These are phyloP conservation scores for Testicularia cyperi DNA, from an alignment of 1,284 basidiomycete species.

Conservation along the genomic window DNA sequence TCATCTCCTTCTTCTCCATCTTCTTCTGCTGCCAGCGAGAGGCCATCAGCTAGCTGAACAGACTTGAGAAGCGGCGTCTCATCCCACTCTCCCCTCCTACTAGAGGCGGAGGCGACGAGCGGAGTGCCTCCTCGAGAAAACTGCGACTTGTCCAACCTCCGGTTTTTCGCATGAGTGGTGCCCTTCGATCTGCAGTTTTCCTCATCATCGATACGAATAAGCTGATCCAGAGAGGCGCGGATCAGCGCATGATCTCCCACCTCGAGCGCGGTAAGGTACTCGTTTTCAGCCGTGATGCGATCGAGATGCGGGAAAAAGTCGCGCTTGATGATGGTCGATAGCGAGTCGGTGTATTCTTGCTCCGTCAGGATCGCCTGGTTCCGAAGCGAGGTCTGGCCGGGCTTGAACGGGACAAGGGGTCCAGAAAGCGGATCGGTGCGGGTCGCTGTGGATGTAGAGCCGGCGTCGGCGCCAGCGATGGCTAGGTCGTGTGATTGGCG, in stretches of 20 bases:
- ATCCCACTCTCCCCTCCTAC: conserved; percentile 21
- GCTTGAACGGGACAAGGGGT: conserved; percentile 26
- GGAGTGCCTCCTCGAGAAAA: background rate
- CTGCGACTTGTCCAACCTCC: too few species aligned
- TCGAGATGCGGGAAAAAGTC: conserved; percentile 81
- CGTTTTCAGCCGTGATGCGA: conserved; percentile 50
- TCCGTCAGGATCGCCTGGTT: conserved; percentile 64
- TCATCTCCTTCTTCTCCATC: too few species aligned
- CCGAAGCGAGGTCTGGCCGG: conserved; percentile 39
- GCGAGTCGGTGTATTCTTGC: conserved; percentile 86
- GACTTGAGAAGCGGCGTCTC: conserved; percentile 12
- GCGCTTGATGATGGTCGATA: conserved; percentile 90
- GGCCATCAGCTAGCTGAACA: background rate
- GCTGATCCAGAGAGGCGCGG: conserved; percentile 12
- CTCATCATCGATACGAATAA: conserved; percentile 31
- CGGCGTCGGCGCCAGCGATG: conserved; percentile 69
- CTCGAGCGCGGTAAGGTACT: conserved; percentile 50
- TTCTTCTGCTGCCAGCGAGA: conserved; percentile 1
- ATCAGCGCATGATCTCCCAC: conserved; percentile 27
- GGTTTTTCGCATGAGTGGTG: too few species aligned
- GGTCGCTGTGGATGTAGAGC: conserved; percentile 84
- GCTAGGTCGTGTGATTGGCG: conserved; percentile 1
- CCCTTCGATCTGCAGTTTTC: background rate
- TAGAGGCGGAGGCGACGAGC: background rate
- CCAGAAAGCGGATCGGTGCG: conserved; percentile 75